Base-by-base conservation (phyloP, 2,329 filamentous ascomycete species). In the Dactylellina leptospora region DNA sequence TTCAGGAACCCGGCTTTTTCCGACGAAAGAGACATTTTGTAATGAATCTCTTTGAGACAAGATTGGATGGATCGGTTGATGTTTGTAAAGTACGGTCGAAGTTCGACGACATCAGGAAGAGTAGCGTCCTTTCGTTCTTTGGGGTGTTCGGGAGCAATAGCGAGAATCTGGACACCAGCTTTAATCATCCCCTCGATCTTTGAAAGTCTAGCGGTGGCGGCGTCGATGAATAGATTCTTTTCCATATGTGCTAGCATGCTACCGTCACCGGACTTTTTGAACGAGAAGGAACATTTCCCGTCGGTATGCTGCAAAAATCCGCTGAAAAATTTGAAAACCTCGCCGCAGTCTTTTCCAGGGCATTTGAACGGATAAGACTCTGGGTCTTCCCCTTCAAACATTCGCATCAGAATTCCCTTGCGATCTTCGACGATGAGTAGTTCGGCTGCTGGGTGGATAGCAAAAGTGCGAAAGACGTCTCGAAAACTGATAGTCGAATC, bases 401-500 rank as follows among this genome's bases (percentile, higher is more conserved):
- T 56, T 1, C 20, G 50, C 20, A 58, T 40, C 13, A 71, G 36
- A n/a, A 71, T 28, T 1, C 22, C 66, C 38, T 71, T 71, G 9
- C 66, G 50, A 18, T 71, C 51, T 13, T 18, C 22, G 23, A 63
- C 45, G 22, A 71, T 30, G 2, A 71, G 42, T 13, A 51, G 42
- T 11, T 71, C 66, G 2, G 66, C 56, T 1, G 27, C 51, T 2
- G 36, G 42, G 51, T 71, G 66, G 8, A 51, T 25, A 6, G 66
- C 66, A 18, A 71, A 71, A 27, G 58, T 45, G n/a, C 44, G 50
- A 30, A 56, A 44, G n/a, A 71, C 51, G 33, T 71, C 66, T 4
- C 25, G 28, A 6, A 25, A 22, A 20, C 40, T 27, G 16, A 71
- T 71, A 0, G 58, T 51, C 1, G 66, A 71, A 5, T 63, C 66